These are phyloP conservation scores for Tolypocladium guangdongense DNA, from an alignment of 2,329 filamentous ascomycete species.

Conservation along the genomic window DNA sequence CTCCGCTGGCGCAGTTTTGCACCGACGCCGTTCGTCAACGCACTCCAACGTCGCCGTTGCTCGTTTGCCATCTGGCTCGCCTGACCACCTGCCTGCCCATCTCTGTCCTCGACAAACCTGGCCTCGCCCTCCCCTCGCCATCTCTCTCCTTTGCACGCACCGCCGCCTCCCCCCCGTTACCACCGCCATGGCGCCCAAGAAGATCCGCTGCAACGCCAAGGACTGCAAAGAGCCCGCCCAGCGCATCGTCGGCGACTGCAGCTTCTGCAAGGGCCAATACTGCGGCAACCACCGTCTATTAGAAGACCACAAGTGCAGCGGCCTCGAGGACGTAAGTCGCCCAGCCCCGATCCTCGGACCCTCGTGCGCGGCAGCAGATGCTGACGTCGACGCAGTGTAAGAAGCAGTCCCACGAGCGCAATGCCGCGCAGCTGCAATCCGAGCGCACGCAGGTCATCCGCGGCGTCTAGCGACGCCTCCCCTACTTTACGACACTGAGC, in stretches of 20 bases:
- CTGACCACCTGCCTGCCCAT: background rate
- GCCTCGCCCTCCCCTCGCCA: conserved; percentile 5
- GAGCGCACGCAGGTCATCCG: conserved; percentile 92
- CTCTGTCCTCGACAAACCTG: background rate
- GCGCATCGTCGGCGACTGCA: conserved; percentile 91
- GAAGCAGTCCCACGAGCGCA: conserved; percentile 90
- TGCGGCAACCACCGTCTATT: conserved; percentile 90
- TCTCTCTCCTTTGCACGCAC: background rate
- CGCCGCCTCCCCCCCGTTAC: background rate
- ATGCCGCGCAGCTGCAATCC: conserved; percentile 81
- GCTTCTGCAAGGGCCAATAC: conserved; percentile 87
- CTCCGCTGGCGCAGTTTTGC: conserved; percentile 5
- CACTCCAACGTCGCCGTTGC: background rate
- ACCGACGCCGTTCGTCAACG: background rate
- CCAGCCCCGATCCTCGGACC: background rate
- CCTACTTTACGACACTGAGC: background rate
- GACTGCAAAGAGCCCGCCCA: conserved; percentile 82
- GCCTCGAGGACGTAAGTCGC: conserved; percentile 68
- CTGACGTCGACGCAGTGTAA: conserved; percentile 54
- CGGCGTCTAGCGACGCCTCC: conserved; percentile 48
- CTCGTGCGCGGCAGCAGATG: background rate
- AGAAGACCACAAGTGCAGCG: conserved; percentile 88
- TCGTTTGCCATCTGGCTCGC: background rate
- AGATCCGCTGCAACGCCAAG: conserved; percentile 78
- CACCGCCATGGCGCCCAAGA: conserved; percentile 53